Evolutionary conservation across 441 rosid species (phyloP).

Genomic region (Gossypium armourianum): DNA sequence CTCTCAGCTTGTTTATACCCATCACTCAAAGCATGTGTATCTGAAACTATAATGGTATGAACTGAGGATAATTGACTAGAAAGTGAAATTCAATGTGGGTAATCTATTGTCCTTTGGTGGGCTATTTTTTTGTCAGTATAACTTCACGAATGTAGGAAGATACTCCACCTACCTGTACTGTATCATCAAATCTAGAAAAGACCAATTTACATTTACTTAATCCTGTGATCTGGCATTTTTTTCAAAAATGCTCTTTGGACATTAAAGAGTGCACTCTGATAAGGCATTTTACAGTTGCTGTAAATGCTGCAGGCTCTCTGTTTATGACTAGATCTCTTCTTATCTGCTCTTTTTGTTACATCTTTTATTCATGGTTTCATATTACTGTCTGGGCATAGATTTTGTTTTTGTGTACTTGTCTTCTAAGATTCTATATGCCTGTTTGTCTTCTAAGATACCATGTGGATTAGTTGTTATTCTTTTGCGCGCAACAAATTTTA

Average conservation of each 20-base stretch:
- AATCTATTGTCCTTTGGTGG: neutral
- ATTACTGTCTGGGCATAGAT: neutral
- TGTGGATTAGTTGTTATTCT: constrained; percentile 5
- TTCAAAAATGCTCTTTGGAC: constrained; percentile 4
- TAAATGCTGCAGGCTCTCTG: neutral
- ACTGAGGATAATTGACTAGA: neutral
- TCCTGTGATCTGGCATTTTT: neutral
- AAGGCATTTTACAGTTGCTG: neutral
- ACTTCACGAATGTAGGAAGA: neutral
- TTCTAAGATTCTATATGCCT: constrained; percentile 1
- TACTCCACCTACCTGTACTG: neutral
- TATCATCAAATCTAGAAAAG: constrained; percentile 8
- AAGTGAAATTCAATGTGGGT: neutral
- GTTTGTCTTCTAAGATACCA: neutral
- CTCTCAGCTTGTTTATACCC: neutral
- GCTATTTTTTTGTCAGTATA: neutral
- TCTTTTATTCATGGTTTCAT: neutral
- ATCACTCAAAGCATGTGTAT: constrained; percentile 3
- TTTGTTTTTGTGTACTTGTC: neutral
- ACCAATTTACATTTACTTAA: neutral
- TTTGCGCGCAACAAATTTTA: constrained; percentile 3
- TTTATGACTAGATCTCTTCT: neutral
- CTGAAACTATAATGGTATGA: neutral
- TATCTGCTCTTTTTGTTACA: neutral
- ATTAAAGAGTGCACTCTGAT: neutral